Evolutionary conservation across 345 rosid genomes (phyloP), one percentile per base, ranked within the genome.

Genomic region (Arabis alpina): DNA sequence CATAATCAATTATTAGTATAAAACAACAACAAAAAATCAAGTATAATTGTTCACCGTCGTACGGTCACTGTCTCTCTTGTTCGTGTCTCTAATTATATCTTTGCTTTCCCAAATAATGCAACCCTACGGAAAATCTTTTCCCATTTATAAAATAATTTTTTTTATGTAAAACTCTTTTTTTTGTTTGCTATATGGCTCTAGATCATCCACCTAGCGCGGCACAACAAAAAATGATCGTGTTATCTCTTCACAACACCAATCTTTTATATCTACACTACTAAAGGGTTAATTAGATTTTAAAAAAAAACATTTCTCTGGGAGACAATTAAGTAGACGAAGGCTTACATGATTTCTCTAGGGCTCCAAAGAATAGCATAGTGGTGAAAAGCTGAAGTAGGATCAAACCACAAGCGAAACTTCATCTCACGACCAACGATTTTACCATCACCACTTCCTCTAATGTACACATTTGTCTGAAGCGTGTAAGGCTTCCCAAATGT

Each of bases 291-390:
- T 54, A 62, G 14, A 59, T 40, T 48, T 37, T 34, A 52, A 37
- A 6, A 42, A 19, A 19, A 19, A 19, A 19, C 9, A 32, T 4
- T 6, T 61, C n/a, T 49, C 10, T 16, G 13, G 8, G 34, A 49
- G 50, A 50, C 2, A 13, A 7, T 43, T 53, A 44, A 51, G 32
- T 4, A 44, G 42, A 52, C 52, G 52, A 44, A 45, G 39, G 75
- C 96, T 91, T 78, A 93, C 98, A 93, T 86, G 84, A 93, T 86
- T 80, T 93, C 97, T 57, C 77, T 84, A n/a, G 98, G 96, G 62
- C 48, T 87, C 98, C 97, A 93, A 12, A 87, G 79, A 39, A 93
- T 86, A 64, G 96, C 98, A 80, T 93, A 91, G 51, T 89, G 94
- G 66, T 93, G 98, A 80, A 91, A 91, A 24, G 30, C 66, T 59